Evolutionary conservation across 116 monocot genomes (phyloP).

Genomic region (Dioscorea cayenensis): DNA sequence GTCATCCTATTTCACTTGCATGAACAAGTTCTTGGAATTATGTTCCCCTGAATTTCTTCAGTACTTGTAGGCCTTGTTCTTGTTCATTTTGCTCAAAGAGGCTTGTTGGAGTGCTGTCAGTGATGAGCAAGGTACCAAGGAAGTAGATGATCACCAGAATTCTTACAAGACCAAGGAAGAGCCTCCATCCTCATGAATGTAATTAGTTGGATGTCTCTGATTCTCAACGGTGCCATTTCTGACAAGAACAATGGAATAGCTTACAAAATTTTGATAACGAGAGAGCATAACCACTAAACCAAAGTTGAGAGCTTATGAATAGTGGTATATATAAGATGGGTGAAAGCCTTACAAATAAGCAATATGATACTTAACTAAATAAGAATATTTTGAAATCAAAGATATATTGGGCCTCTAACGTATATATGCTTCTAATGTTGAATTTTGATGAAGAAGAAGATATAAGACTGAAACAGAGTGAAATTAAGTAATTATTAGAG

Average conservation of each 20-base stretch:
- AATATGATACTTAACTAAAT: no score
- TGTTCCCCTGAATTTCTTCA: slow-evolving; percentile 46
- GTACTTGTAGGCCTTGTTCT: slow-evolving; percentile 26
- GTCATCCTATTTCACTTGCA: slow-evolving; percentile 32
- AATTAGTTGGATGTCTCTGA: slow-evolving; percentile 23
- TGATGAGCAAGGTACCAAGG: slow-evolving; percentile 48
- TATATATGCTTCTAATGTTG: no score
- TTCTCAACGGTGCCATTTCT: slow-evolving; percentile 34
- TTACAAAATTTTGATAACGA: no score
- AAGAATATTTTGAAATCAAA: no score
- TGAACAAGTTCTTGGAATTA: slow-evolving; percentile 42
- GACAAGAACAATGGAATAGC: slow-evolving; percentile 52
- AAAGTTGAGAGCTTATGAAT: no score
- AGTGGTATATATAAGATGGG: no score
- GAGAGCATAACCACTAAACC: no score
- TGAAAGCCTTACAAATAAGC: no score
- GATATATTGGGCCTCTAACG: no score
- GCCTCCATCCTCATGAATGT: slow-evolving; percentile 61
- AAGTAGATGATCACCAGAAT: slow-evolving; percentile 40
- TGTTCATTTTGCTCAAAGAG: slow-evolving; percentile 43
- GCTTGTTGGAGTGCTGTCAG: slow-evolving; percentile 64
- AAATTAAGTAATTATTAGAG: no score
- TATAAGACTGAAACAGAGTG: not conserved
- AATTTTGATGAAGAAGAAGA: no score
- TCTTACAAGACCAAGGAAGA: slow-evolving; percentile 53